These are phyloP conservation scores for Alternaria brassicicola DNA, from an alignment of 2,329 filamentous ascomycete genomes.

Conservation along the genomic window DNA sequence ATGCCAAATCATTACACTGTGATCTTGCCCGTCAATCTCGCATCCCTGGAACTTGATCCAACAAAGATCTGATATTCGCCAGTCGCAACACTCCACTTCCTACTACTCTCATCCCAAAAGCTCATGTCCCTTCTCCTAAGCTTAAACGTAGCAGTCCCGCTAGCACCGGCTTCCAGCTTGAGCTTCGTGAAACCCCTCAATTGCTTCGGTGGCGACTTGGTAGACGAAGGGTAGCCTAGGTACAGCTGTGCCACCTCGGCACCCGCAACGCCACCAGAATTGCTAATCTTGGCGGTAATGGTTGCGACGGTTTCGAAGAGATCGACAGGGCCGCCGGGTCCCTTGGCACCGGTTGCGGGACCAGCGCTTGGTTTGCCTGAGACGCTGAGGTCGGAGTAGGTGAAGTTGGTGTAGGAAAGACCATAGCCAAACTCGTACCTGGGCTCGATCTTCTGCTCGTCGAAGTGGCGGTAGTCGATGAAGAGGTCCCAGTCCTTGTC, in stretches of 20 bases:
- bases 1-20: constrained; percentile 30
- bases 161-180: constrained; percentile 38
- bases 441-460: constrained; percentile 49
- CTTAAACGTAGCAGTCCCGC: constrained; percentile 42
- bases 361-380: constrained; percentile 29
- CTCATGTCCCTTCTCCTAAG: constrained; percentile 47
- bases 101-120: constrained; percentile 43
- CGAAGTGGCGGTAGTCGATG: constrained; percentile 55
- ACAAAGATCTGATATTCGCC: constrained; percentile 44
- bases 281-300: constrained; percentile 44
- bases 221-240: constrained; percentile 42
- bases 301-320: constrained; percentile 46
- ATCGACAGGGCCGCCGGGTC: constrained; percentile 37
- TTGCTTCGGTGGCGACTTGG: constrained; percentile 42
- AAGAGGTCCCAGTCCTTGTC: constrained; percentile 50
- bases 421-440: constrained; percentile 56
- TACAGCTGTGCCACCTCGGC: constrained; percentile 50
- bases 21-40: constrained; percentile 43
- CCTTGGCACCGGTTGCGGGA: constrained; percentile 32
- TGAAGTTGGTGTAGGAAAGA: constrained; percentile 53
- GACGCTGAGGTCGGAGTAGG: constrained; percentile 44
- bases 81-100: constrained; percentile 44
- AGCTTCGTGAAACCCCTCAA: constrained; percentile 48
- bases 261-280: constrained; percentile 44
- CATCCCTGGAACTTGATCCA: constrained; percentile 46